Evolutionary conservation across 352 stramenopile genomes (phyloP).

Genomic region (Pythium guiyangense): DNA sequence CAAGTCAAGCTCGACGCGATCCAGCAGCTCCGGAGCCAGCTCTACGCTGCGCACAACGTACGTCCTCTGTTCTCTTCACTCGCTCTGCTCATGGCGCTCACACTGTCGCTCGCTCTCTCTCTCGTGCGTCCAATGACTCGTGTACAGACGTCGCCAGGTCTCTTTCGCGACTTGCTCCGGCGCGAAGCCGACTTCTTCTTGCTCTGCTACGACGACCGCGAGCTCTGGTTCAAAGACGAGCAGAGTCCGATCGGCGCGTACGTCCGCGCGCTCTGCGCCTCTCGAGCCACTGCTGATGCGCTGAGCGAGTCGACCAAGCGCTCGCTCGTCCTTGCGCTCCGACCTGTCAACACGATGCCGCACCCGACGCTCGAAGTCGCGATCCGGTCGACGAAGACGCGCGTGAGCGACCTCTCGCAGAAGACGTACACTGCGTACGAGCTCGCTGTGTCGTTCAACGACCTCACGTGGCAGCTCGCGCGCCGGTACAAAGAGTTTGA

Average conservation of each 20-base stretch:
- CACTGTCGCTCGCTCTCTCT: neutral
- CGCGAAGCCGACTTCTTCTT: constrained; percentile 48
- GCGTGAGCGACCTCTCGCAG: constrained; percentile 75
- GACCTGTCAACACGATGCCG: constrained; percentile 49
- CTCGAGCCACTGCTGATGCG: neutral
- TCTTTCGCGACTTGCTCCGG: constrained; percentile 21
- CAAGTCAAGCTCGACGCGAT: constrained; percentile 63
- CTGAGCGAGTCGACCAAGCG: constrained; percentile 8
- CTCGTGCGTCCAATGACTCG: too few relatives aligned
- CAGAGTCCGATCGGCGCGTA: constrained; percentile 37
- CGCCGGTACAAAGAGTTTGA: constrained; percentile 72
- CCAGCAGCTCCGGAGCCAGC: constrained; percentile 38
- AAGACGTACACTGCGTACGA: constrained; percentile 64
- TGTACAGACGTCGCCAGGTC: constrained; percentile 12
- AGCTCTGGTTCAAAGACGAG: constrained; percentile 58
- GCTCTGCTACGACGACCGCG: constrained; percentile 26
- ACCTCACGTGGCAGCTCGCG: constrained; percentile 60
- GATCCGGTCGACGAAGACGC: constrained; percentile 67
- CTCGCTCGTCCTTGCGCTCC: constrained; percentile 27
- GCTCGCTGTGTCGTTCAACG: constrained; percentile 68
- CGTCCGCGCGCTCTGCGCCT: constrained; percentile 15
- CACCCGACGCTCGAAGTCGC: constrained; percentile 51
- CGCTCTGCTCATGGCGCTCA: neutral
- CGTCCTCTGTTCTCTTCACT: neutral
- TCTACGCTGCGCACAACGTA: constrained; percentile 16